A percentile compares a stretch with the other conserved stretches of the same genome.
Conservation (phyloP, 2,329 filamentous ascomycete species). For the Shiraia bambusicola region DNA sequence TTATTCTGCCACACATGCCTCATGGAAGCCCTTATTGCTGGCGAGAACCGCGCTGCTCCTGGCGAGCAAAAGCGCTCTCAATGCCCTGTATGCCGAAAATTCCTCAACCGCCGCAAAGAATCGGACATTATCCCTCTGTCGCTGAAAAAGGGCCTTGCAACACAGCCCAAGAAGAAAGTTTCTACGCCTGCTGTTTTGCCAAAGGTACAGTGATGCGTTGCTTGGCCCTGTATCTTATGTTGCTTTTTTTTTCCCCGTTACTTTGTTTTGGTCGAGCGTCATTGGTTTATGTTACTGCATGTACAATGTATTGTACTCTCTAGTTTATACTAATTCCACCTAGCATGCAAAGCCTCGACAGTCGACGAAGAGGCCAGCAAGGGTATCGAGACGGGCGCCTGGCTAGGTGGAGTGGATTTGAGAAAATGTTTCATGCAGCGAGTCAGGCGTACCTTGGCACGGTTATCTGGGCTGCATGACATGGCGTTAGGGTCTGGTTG, state of each 20-base stretch:
- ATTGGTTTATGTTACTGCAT: neutral
- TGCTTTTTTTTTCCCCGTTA: constrained; percentile 8
- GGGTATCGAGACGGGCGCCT: no score
- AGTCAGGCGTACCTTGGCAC: no score
- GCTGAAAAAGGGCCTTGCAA: constrained; percentile 43
- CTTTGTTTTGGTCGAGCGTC: no score
- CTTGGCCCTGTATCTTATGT: constrained; percentile 9
- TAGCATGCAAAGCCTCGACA: no score
- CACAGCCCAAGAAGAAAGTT: constrained; percentile 36
- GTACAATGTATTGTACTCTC: constrained; percentile 1
- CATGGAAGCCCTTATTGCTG: constrained; percentile 59
- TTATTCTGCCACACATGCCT: constrained; percentile 66
- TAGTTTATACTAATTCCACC: constrained; percentile 2
- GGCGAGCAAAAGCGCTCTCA: constrained; percentile 47
- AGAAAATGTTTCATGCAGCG: no score
- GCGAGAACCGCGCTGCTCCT: constrained; percentile 52
- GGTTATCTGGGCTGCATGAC: no score
- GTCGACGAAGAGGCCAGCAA: no score
- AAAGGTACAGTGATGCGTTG: constrained; percentile 20
- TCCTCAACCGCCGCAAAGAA: constrained; percentile 43
- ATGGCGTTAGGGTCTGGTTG: no score
- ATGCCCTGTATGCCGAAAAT: constrained; percentile 53
- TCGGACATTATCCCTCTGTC: constrained; percentile 47
- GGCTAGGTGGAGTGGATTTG: no score
- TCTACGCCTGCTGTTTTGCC: constrained; percentile 8